Evolutionary conservation across 495 filamentous ascomycete species (phyloP), one percentile per base, ranked within the genome.

Genomic region (Durotheca rogersii): DNA sequence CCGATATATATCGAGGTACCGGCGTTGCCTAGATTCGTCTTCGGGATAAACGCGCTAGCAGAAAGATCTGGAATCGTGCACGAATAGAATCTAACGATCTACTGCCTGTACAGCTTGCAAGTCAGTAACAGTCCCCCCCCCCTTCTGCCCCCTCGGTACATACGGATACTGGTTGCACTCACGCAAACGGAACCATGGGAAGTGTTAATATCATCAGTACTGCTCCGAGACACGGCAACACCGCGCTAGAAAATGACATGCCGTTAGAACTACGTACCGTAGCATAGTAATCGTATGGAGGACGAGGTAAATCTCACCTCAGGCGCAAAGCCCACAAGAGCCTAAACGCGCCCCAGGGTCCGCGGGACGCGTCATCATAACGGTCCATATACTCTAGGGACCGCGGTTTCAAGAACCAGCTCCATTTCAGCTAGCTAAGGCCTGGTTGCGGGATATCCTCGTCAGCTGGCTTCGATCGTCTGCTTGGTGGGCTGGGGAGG

Each of bases 371-470:
- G 14, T 49, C 42, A 19, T 62, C 60, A 29, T 41, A 58, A 30
- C 32, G 20, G 14, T 45, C 60, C 4, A 62, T 31, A 16, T 62
- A 18, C 11, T 37, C 27, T 11, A 62, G 33, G 31, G 51, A 43
- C 6, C 55, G 47, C 30, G 49, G 49, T 4, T 39, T n/a, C 2
- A 29, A 33, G 37, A 66, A 67, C 65, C 65, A 67, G 5, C 37
- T 32, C 62, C 62, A 67, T 47, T 67, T 67, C 20, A 67, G 29
- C 41, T 66, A 61, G 7, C 64, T 56, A 0, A 67, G 38, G 23
- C 61, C 58, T 61, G 18, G 11, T 2, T 21, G 18, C 9, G 6
- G 31, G 32, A 6, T 4, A 30, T n/a, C n/a, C n/a, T n/a, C n/a
- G n/a, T n/a, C n/a, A n/a, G n/a, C n/a, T n/a, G n/a, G n/a, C n/a